These are phyloP conservation scores for Aureoboletus auriporus DNA, from an alignment of 768 basidiomycete species.

Conservation along the genomic window DNA sequence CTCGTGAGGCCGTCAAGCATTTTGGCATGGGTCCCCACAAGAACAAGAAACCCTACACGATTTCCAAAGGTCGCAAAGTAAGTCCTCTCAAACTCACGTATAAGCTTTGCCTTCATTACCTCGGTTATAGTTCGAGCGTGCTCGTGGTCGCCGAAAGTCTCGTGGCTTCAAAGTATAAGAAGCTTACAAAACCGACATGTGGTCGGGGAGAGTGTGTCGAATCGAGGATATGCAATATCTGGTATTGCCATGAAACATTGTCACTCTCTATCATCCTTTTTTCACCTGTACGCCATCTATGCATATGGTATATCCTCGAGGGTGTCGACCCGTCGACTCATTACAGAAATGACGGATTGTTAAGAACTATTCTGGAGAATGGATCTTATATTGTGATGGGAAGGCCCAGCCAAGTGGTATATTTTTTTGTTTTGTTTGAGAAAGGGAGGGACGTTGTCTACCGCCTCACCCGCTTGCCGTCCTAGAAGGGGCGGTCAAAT, in stretches of 20 bases:
- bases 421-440: background rate
- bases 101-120: background rate
- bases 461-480: slow-evolving; percentile 18
- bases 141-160: slow-evolving; percentile 97
- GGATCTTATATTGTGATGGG: background rate
- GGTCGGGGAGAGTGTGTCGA: slow-evolving; percentile 25
- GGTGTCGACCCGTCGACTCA: background rate
- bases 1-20: slow-evolving; percentile 94
- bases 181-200: slow-evolving; percentile 31
- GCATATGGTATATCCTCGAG: slow-evolving; percentile 22
- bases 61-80: slow-evolving; percentile 95
- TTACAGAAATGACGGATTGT: background rate
- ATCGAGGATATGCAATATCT: slow-evolving; percentile 31
- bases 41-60: slow-evolving; percentile 96
- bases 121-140: slow-evolving; percentile 81
- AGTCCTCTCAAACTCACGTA: slow-evolving; percentile 4
- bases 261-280: slow-evolving; percentile 15
- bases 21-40: slow-evolving; percentile 99
- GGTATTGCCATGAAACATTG: slow-evolving; percentile 22
- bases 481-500: slow-evolving; percentile 7
- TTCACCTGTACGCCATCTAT: slow-evolving; percentile 22
- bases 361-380: background rate
- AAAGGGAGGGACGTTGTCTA: background rate
- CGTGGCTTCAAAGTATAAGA: slow-evolving; percentile 93
- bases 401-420: background rate